phyloP scores from a whole-genome alignment of 2,329 filamentous ascomycete genomes.

The Pseudonectria foliicola region DNA sequence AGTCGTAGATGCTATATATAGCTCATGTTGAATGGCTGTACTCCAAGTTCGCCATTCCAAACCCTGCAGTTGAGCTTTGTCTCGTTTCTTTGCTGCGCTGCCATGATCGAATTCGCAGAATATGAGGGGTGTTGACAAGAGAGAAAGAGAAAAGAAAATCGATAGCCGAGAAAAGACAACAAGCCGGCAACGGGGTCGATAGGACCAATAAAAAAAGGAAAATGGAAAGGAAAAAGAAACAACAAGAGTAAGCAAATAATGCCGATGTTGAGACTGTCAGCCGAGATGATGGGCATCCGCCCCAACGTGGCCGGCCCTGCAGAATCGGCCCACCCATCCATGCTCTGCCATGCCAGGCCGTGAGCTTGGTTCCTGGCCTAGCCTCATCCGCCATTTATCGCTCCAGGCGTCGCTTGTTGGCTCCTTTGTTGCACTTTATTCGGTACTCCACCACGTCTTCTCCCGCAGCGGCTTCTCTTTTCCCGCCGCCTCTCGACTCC shows the following conservation, averaged over 20 bases:
- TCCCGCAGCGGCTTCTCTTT: conserved; percentile 68
- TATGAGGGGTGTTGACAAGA: conserved; percentile 1
- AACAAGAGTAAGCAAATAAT: no score
- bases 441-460: conserved; percentile 59
- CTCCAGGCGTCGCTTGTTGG: conserved; percentile 5
- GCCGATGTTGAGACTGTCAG: no score
- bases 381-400: conserved; percentile 1
- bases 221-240: not conserved
- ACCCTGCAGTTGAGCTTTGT: conserved; percentile 17
- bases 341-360: no score
- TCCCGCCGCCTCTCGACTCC: conserved; percentile 44
- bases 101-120: not conserved
- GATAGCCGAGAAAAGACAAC: conserved; percentile 1
- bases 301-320: no score
- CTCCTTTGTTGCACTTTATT: conserved; percentile 8
- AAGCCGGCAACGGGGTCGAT: not conserved
- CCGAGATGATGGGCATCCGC: no score
- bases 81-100: conserved; percentile 7
- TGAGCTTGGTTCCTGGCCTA: no score
- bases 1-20: conserved; percentile 9
- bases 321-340: no score
- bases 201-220: not conserved
- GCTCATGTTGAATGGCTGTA: conserved; percentile 30
- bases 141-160: conserved; percentile 2
- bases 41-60: conserved; percentile 16